Evolutionary conservation across 805 yeast species (phyloP).

Genomic region (Huiozyma naganishii): DNA sequence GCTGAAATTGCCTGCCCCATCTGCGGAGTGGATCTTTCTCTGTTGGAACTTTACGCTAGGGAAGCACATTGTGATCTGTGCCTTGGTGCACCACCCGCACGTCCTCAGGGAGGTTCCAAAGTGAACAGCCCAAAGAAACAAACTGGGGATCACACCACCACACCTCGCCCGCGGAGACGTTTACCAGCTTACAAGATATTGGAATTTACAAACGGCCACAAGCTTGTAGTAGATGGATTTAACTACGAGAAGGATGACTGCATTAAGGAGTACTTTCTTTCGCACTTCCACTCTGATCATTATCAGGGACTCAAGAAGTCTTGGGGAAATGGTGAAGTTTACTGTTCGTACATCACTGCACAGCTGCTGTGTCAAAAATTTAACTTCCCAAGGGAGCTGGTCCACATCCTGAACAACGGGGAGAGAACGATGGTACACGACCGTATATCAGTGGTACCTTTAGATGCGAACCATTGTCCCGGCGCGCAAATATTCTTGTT

Average conservation of each 20-base stretch:
- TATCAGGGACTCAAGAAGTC: constrained; percentile 73
- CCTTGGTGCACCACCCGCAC: constrained; percentile 14
- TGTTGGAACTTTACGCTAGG: constrained; percentile 33
- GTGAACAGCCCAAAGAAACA: background rate
- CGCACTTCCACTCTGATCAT: constrained; percentile 92
- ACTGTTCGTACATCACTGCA: constrained; percentile 63
- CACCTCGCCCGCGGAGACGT: constrained; percentile 12
- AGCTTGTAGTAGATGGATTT: constrained; percentile 60
- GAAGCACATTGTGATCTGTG: constrained; percentile 49
- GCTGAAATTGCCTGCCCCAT: constrained; percentile 37
- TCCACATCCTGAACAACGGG: constrained; percentile 35
- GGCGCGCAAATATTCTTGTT: constrained; percentile 81
- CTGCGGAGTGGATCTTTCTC: constrained; percentile 34
- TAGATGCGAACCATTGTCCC: constrained; percentile 95
- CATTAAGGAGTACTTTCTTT: constrained; percentile 46
- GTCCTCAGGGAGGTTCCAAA: background rate
- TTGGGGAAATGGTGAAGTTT: constrained; percentile 68
- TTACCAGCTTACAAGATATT: constrained; percentile 49
- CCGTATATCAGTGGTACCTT: constrained; percentile 42
- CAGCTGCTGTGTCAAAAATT: constrained; percentile 43
- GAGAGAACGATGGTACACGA: constrained; percentile 32
- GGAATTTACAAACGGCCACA: constrained; percentile 29
- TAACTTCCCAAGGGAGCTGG: constrained; percentile 33
- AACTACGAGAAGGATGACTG: constrained; percentile 30
- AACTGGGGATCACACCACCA: constrained; percentile 1